Evolutionary conservation across 768 basidiomycete species (phyloP).

Genomic region (Lactifluus subvellereus): DNA sequence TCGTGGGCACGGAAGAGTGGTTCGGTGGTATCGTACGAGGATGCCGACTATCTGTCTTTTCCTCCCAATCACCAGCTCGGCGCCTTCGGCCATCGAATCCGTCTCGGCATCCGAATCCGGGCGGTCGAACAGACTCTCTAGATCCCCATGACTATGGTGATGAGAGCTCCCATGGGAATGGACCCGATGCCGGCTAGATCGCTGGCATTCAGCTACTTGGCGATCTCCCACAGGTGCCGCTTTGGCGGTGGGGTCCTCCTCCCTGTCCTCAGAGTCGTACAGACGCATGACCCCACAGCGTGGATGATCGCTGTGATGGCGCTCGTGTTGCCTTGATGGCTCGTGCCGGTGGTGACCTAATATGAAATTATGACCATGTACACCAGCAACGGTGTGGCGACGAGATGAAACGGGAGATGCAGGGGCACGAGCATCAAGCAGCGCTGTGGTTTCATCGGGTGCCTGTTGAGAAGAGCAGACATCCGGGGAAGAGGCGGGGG

Average conservation of each 20-base stretch:
- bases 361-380: constrained; percentile 16
- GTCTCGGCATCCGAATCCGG: constrained; percentile 3
- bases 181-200: neutral
- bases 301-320: constrained; percentile 25
- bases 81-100: constrained; percentile 18
- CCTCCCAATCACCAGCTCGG: constrained; percentile 39
- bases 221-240: neutral
- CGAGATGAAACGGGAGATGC: neutral
- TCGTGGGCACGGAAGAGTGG: neutral
- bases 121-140: constrained; percentile 13
- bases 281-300: constrained; percentile 5
- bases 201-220: neutral
- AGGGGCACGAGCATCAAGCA: constrained; percentile 1
- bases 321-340: constrained; percentile 25
- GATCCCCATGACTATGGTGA: constrained; percentile 19
- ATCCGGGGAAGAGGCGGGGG: neutral
- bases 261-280: neutral
- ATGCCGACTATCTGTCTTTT: constrained; percentile 69
- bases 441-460: constrained; percentile 9
- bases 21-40: constrained; percentile 41
- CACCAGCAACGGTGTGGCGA: constrained; percentile 2
- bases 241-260: neutral
- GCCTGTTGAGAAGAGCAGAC: neutral
- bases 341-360: constrained; percentile 37
- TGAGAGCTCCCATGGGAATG: constrained; percentile 5